Conservation (phyloP, 225 moss, liverwort and hornwort genomes). For the Straminergon stramineum region DNA sequence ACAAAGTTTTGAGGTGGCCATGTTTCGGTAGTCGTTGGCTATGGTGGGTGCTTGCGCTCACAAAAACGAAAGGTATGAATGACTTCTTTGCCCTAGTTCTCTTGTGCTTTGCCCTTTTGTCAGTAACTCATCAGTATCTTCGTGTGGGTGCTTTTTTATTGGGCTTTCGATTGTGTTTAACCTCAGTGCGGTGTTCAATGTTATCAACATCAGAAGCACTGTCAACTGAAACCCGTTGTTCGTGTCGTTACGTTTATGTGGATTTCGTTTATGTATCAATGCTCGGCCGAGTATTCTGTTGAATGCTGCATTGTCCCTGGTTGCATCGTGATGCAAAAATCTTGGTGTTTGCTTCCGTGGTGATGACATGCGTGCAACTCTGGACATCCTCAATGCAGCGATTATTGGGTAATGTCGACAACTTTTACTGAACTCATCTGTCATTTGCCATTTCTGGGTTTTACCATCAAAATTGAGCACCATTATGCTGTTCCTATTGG, state of each 20-base stretch:
- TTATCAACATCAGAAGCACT: neutral
- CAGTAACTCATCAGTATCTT: neutral
- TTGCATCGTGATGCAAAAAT: conserved; percentile 11
- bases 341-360: conserved; percentile 3
- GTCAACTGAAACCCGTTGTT: no score
- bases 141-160: neutral
- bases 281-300: neutral
- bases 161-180: no score
- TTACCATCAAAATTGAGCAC: neutral
- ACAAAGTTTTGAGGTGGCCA: neutral
- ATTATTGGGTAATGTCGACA: neutral
- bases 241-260: neutral
- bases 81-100: neutral
- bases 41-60: neutral
- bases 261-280: neutral
- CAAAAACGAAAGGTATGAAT: neutral
- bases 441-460: neutral
- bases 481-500: neutral
- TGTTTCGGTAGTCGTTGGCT: neutral
- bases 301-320: neutral
- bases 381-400: conserved; percentile 6
- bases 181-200: neutral
- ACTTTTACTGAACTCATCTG: neutral
- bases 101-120: neutral
- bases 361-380: conserved; percentile 8